Conservation (phyloP, 306 rosid species). For the Inga oerstediana region DNA sequence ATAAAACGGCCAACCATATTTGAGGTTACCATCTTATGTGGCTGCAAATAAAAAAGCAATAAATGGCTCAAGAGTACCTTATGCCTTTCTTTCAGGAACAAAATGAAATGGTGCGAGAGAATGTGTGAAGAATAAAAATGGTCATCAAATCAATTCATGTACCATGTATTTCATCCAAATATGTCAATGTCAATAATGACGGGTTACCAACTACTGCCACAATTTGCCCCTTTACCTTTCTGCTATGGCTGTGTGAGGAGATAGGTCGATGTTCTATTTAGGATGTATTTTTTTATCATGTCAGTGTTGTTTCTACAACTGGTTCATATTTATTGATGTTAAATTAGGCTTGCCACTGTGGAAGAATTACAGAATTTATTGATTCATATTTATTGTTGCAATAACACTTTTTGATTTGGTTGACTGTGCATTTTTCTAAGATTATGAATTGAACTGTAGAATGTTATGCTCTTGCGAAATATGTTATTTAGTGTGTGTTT, state of each 20-base stretch:
- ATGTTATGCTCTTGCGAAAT: background rate
- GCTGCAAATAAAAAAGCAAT: conserved; percentile 19
- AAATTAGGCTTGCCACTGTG: background rate
- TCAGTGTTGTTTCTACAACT: background rate
- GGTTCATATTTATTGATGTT: background rate
- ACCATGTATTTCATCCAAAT: background rate
- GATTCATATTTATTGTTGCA: background rate
- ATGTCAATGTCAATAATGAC: background rate
- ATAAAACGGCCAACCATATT: background rate
- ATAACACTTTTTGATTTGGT: background rate
- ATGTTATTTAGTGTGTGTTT: background rate
- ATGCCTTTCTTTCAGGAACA: background rate
- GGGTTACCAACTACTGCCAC: background rate
- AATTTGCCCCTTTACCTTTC: conserved; percentile 8
- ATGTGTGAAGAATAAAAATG: background rate
- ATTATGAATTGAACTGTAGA: background rate
- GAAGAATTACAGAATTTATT: background rate
- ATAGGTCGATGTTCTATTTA: background rate
- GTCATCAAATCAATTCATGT: background rate
- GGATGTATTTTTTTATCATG: background rate
- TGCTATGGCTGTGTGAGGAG: background rate
- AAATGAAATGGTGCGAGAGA: background rate
- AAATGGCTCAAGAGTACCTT: conserved; percentile 7
- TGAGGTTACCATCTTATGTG: background rate
- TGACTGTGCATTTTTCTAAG: background rate